Evolutionary conservation across 2,329 filamentous ascomycete species (phyloP), one percentile per base, ranked within the genome.

Genomic region (Lachnellula willkommii): DNA sequence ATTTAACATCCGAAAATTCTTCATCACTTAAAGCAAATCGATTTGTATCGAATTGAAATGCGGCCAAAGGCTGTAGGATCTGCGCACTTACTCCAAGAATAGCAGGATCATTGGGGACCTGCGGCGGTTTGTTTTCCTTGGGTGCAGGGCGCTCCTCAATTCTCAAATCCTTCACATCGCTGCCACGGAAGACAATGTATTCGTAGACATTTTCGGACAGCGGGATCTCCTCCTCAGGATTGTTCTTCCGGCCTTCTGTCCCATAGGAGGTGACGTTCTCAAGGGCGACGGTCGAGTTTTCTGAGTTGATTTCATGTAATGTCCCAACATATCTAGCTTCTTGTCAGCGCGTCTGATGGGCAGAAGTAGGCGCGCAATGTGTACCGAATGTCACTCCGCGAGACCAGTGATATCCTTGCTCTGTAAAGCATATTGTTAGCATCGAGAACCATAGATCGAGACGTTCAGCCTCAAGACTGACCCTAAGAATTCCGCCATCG

Each of bases 121-220:
- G 83, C 52, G 88, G 87, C 57, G 87, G 86, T 67, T 87, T 84
- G 62, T 85, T 85, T 70, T 91, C 84, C 72, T 89, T 85, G 66
- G 84, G 83, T 61, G 84, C 82, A 42, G 88, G 84, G 47, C 86
- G 82, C 66, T 96, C 88, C 69, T 96, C 92, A 68, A 99, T 93
- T 67, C 90, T 89, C 68, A 99, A 80, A 73, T 99, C 94, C 76
- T 99, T 99, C 70, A 99, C 94, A 78, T 99, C 94, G 73, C 90
- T 96, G 66, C 94, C 94, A 59, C 93, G 88, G 74, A 99, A 99
- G 63, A 99, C 91, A 69, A 99, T 97, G 77, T 96, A 97, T 72
- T 97, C 94, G 78, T 96, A 99, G 69, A 96, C 82, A 71, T 89
- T 89, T 60, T 94, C 87, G 36, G 90, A 93, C 3, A 90, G 82